Evolutionary conservation across 495 filamentous ascomycete genomes (phyloP).

Genomic region (Xylaria palmicola): DNA sequence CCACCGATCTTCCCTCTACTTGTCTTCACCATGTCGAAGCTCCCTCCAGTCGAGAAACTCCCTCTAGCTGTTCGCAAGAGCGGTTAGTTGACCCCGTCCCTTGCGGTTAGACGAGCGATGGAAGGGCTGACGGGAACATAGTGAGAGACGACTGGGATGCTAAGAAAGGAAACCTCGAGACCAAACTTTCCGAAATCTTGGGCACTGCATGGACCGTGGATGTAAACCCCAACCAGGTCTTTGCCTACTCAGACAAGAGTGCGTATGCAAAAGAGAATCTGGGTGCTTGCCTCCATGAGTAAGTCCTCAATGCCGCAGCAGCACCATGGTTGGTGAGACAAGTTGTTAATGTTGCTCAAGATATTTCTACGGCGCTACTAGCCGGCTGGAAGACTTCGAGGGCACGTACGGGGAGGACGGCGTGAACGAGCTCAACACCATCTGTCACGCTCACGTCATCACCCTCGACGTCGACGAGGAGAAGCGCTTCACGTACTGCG

Average conservation of each 20-base stretch:
- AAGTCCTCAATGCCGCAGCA: slow-evolving; percentile 5
- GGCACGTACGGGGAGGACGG: slow-evolving; percentile 34
- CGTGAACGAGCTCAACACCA: slow-evolving; percentile 47
- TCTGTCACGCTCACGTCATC: slow-evolving; percentile 44
- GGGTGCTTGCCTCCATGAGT: slow-evolving; percentile 47
- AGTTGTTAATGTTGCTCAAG: neutral
- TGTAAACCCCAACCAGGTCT: slow-evolving; percentile 46
- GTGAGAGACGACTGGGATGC: slow-evolving; percentile 55
- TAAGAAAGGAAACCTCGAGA: slow-evolving; percentile 44
- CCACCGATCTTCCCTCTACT: neutral
- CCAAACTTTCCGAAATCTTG: slow-evolving; percentile 41
- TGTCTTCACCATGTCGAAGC: slow-evolving; percentile 33
- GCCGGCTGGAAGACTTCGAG: slow-evolving; percentile 38
- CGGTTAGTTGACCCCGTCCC: slow-evolving; percentile 30
- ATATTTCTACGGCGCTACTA: slow-evolving; percentile 46
- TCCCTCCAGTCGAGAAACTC: slow-evolving; percentile 50
- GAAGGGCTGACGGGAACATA: slow-evolving; percentile 19
- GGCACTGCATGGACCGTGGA: slow-evolving; percentile 50
- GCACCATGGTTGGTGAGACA: neutral
- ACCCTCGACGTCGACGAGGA: slow-evolving; percentile 46
- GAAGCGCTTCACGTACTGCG: slow-evolving; percentile 44
- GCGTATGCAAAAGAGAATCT: slow-evolving; percentile 46
- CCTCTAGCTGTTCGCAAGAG: slow-evolving; percentile 55
- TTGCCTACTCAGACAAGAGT: slow-evolving; percentile 44
- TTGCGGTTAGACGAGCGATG: neutral